These are phyloP conservation scores for Aspergillus sclerotioniger DNA, from an alignment of 495 filamentous ascomycete genomes.

Conservation along the genomic window DNA sequence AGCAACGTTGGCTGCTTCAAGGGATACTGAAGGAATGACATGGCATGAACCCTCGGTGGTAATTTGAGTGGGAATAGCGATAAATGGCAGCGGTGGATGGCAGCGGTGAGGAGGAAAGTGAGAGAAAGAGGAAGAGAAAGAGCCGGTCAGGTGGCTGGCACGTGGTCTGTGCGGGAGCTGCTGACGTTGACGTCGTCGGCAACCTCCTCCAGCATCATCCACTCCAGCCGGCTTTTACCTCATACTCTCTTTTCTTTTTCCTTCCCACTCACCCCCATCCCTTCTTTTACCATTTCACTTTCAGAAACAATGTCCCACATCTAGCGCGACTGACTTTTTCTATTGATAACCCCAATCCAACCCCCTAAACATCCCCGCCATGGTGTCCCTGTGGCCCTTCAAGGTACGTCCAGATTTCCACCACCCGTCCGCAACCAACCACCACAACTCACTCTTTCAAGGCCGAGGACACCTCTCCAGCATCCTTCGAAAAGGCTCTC, in stretches of 20 bases:
- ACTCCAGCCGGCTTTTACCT: slow-evolving; percentile 4
- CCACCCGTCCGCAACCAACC: neutral
- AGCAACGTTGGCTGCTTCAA: too few species aligned
- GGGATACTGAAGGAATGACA: too few species aligned
- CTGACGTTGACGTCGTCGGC: slow-evolving; percentile 4
- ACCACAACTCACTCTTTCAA: slow-evolving; percentile 31
- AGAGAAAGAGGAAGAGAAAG: neutral
- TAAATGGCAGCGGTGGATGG: neutral
- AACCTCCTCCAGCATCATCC: neutral
- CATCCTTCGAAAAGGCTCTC: slow-evolving; percentile 88
- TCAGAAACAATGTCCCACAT: neutral
- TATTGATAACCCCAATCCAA: slow-evolving; percentile 20
- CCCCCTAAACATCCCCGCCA: slow-evolving; percentile 41
- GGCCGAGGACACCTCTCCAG: slow-evolving; percentile 81
- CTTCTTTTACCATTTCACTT: neutral
- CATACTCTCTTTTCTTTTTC: slow-evolving; percentile 1
- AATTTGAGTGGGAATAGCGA: too few species aligned
- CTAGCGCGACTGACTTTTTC: slow-evolving; percentile 3
- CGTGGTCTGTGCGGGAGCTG: slow-evolving; percentile 7
- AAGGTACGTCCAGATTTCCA: slow-evolving; percentile 47
- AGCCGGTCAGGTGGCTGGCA: neutral
- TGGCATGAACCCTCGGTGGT: too few species aligned
- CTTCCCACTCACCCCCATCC: neutral
- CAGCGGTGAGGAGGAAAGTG: neutral
- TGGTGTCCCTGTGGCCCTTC: slow-evolving; percentile 86